Conservation (phyloP, 805 yeast genomes). For the Danielozyma ontarioensis region DNA sequence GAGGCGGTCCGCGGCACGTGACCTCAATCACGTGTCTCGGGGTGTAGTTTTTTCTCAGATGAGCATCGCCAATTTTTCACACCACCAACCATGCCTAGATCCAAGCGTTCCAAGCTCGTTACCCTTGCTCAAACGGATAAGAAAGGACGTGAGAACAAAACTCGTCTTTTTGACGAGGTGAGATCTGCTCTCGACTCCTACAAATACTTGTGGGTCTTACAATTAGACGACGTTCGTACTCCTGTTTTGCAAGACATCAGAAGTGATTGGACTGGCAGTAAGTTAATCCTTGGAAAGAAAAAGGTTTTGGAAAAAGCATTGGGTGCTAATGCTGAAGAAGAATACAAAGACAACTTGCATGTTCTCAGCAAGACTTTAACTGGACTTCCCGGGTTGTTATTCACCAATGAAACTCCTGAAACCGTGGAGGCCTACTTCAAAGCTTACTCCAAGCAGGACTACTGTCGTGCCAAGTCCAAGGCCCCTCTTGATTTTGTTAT, state of each 20-base stretch:
- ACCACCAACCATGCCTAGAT: slow-evolving; percentile 78
- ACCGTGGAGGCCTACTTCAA: slow-evolving; percentile 88
- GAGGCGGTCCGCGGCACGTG: no score
- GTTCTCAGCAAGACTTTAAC: slow-evolving; percentile 55
- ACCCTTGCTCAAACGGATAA: slow-evolving; percentile 95
- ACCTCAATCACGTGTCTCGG: no score
- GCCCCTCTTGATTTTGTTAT: slow-evolving; percentile 80
- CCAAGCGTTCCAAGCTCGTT: slow-evolving; percentile 93
- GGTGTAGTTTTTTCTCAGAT: background rate
- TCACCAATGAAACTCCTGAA: slow-evolving; percentile 84
- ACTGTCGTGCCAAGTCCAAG: slow-evolving; percentile 80
- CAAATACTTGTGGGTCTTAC: slow-evolving; percentile 79
- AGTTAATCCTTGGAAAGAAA: slow-evolving; percentile 85
- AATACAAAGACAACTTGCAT: slow-evolving; percentile 79
- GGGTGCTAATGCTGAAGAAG: slow-evolving; percentile 84
- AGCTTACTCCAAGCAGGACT: slow-evolving; percentile 74
- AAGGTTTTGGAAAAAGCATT: slow-evolving; percentile 90
- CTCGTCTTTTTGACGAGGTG: slow-evolving; percentile 84
- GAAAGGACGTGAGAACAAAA: slow-evolving; percentile 91
- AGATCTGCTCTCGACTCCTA: slow-evolving; percentile 74
- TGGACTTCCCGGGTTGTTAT: slow-evolving; percentile 84
- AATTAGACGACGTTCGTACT: slow-evolving; percentile 89
- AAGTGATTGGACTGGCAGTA: slow-evolving; percentile 88
- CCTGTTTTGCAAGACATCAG: slow-evolving; percentile 93
- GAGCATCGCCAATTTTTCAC: background rate